Percentiles rank a stretch among this genome's conserved stretches.
These are phyloP conservation scores for Phoma herbarum DNA, from an alignment of 2,329 filamentous ascomycete species.

Conservation along the genomic window DNA sequence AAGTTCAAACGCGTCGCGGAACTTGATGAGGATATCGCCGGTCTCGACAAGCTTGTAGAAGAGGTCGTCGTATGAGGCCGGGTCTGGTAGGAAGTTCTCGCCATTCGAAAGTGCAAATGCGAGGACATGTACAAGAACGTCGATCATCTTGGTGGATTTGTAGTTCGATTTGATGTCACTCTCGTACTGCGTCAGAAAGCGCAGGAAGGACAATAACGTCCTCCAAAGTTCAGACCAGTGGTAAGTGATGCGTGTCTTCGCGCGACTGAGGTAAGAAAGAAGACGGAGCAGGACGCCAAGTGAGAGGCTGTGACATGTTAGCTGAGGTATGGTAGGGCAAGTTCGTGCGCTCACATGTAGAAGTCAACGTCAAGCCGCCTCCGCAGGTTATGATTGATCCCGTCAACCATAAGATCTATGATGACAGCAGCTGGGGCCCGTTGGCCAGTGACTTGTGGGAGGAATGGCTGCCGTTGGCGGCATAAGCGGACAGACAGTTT, in stretches of 20 bases:
- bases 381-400: conserved; percentile 91
- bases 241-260: conserved; percentile 80
- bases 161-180: conserved; percentile 75
- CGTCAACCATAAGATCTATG: conserved; percentile 87
- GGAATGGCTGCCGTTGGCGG: conserved; percentile 84
- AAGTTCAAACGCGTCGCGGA: conserved; percentile 76
- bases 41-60: conserved; percentile 99
- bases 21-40: conserved; percentile 81
- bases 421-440: conserved; percentile 78
- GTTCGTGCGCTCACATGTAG: conserved; percentile 65
- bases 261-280: conserved; percentile 83
- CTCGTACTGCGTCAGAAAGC: conserved; percentile 89
- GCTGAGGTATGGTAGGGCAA: not conserved
- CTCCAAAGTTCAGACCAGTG: conserved; percentile 98
- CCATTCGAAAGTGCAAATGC: conserved; percentile 85
- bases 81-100: conserved; percentile 88
- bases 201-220: conserved; percentile 83
- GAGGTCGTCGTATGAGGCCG: conserved; percentile 89
- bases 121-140: conserved; percentile 81
- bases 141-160: conserved; percentile 76
- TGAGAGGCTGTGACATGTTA: conserved; percentile 64
- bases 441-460: conserved; percentile 77
- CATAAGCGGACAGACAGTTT: conserved; percentile 81
- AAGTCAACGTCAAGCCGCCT: conserved; percentile 84
- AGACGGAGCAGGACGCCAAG: conserved; percentile 84